Conservation (phyloP, 306 rosid species). For the Leucaena leucocephala region DNA sequence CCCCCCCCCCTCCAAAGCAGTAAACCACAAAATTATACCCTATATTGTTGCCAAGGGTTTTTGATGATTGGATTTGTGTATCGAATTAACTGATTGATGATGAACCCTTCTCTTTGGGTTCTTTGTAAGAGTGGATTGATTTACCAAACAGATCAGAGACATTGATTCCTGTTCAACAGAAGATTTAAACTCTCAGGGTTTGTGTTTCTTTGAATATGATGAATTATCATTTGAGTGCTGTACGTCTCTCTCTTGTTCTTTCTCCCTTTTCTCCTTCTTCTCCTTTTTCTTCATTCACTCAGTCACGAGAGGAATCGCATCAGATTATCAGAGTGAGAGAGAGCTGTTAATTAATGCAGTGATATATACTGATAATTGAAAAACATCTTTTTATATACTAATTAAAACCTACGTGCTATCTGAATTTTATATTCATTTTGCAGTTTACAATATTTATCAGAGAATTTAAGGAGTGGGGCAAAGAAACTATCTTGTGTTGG, state of each 20-base stretch:
- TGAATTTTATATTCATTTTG: background rate
- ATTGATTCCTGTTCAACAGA: constrained; percentile 39
- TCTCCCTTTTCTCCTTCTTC: background rate
- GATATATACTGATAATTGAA: background rate
- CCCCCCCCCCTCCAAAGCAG: too few species aligned
- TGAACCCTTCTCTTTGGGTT: constrained; percentile 19
- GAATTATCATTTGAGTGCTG: background rate
- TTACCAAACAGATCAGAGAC: constrained; percentile 12
- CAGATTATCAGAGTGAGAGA: background rate
- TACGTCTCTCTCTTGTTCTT: background rate
- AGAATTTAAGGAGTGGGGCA: background rate
- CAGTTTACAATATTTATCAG: background rate
- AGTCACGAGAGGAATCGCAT: background rate
- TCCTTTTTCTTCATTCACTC: background rate
- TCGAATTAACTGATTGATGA: background rate
- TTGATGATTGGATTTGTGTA: background rate
- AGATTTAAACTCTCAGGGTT: constrained; percentile 28
- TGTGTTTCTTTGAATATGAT: constrained; percentile 13
- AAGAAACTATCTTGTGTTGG: background rate
- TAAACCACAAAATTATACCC: background rate
- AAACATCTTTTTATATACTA: background rate
- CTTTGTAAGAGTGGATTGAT: constrained; percentile 37
- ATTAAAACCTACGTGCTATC: background rate
- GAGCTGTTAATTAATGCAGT: background rate
- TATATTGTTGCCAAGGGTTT: background rate